Evolutionary conservation across 148 eudicot genomes (phyloP), one percentile per base, ranked within the genome.

Genomic region (Dianthus caryophyllus): DNA sequence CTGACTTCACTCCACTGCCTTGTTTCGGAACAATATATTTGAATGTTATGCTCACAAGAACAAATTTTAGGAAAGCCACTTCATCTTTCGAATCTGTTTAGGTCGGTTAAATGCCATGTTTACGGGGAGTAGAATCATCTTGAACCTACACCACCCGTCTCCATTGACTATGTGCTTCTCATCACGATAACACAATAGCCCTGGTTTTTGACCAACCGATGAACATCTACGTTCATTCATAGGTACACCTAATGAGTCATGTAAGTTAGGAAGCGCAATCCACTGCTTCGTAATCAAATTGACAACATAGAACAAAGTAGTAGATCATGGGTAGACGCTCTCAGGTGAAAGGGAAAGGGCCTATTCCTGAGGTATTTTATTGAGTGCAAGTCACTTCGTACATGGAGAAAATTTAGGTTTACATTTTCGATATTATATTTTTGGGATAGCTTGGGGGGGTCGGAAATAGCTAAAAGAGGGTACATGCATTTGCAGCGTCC

Each of bases 251-350:
- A 12, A 13, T 9, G 13, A 21, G n/a, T n/a, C n/a, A 18, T 47
- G 48, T 1, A 6, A 0, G 13, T 16, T 22, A 33, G 67, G 67
- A 47, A 64, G 67, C 18, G 29, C 31, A 41, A 64, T 46, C 67
- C 67, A 64, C 9, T 64, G 67, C 18, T 38, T 64, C 31, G 67
- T 64, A 3, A 64, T 33, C 51, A 64, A 64, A 41, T 64, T 64
- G 53, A 64, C 51, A 21, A 64, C 67, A 64, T 64, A 64, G 12
- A 24, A 53, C 67, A 64, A 26, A 64, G 53, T 36, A 64, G 20
- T 27, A 64, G 38, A 24, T 64, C 67, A 26, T 44, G 33, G 48
- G 53, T 44, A 17, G 67, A 64, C 12, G 53, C 67, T 38, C 16
- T 22, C 27, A n/a, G n/a, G n/a, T n/a, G n/a, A n/a, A n/a, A 64